Evolutionary conservation across 2,329 filamentous ascomycete species (phyloP), one percentile per base, ranked within the genome.

Genomic region (Arthrobotrys sphaeroides): DNA sequence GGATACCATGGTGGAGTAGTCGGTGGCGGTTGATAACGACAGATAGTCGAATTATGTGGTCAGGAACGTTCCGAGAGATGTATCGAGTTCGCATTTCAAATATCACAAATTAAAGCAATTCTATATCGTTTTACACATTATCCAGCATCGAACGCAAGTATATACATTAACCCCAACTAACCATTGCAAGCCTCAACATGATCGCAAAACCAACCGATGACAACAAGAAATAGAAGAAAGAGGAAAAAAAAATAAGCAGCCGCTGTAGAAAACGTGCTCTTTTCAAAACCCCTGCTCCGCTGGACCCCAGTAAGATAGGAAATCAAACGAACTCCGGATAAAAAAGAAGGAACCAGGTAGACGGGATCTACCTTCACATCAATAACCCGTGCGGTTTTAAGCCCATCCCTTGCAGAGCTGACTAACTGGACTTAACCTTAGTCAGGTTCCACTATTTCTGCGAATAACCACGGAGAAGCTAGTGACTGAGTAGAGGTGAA

Each of bases 291-390:
- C 36, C 36, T n/a, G 36, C 36, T 13, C 12, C 10, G 2, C 36
- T 40, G 5, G 5, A 5, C 28, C 18, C 28, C 51, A 22, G 28
- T 31, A 38, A 55, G 28, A 43, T 31, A 20, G 55, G 59, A 33
- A 42, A 45, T 28, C 62, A 43, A 24, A 47, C 31, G 57, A 64
- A 70, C 57, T 70, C 67, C 59, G 67, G 59, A 59, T 72, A 72
- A 72, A 59, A 49, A 40, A 72, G 65, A 59, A 49, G 28, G 45
- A 36, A 45, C 38, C 38, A 62, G 16, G 42, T 36, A 31, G 26
- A 36, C 22, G 26, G 24, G 24, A 33, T 53, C 36, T 26, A 33
- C 47, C 24, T 26, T 22, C 18, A 16, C 38, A 18, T 55, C 31
- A 36, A 53, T 53, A 16, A 26, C 26, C 47, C 47, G 47, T 53